These are phyloP conservation scores for Hibiscus mutabilis DNA, from an alignment of 345 rosid genomes.

Conservation along the genomic window DNA sequence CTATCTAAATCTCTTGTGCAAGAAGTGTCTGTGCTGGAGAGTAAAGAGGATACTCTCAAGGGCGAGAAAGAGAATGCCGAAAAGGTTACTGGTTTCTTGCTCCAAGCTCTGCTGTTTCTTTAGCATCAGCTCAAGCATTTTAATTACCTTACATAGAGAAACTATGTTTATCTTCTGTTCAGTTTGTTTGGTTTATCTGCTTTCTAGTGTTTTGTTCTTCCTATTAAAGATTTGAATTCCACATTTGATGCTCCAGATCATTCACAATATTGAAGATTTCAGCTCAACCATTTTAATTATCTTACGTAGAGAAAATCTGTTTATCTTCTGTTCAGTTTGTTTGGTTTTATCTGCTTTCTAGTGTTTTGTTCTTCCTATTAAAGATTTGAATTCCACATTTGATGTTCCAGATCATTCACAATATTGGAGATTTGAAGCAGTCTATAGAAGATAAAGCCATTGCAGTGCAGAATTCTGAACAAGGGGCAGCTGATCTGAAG, in stretches of 20 bases:
- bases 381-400: constrained; percentile 14
- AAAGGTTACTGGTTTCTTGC: constrained; percentile 39
- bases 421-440: constrained; percentile 72
- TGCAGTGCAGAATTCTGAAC: constrained; percentile 73
- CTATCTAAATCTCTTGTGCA: constrained; percentile 65
- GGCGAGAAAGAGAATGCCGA: constrained; percentile 68
- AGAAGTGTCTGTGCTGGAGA: constrained; percentile 62
- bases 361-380: not conserved
- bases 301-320: not conserved
- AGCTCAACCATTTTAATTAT: constrained; percentile 6
- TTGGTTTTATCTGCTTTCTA: not conserved
- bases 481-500: constrained; percentile 74
- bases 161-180: not conserved
- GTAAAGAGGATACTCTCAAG: constrained; percentile 67
- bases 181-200: not conserved
- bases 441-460: constrained; percentile 63
- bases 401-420: constrained; percentile 47
- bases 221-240: constrained; percentile 5
- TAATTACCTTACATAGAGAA: not conserved
- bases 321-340: not conserved
- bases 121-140: constrained; percentile 9
- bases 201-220: not conserved
- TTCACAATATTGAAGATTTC: constrained; percentile 63
- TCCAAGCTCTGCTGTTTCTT: constrained; percentile 8
- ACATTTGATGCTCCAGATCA: constrained; percentile 41